These are phyloP conservation scores for Daldinia decipiens DNA, from an alignment of 495 filamentous ascomycete species.

Conservation along the genomic window DNA sequence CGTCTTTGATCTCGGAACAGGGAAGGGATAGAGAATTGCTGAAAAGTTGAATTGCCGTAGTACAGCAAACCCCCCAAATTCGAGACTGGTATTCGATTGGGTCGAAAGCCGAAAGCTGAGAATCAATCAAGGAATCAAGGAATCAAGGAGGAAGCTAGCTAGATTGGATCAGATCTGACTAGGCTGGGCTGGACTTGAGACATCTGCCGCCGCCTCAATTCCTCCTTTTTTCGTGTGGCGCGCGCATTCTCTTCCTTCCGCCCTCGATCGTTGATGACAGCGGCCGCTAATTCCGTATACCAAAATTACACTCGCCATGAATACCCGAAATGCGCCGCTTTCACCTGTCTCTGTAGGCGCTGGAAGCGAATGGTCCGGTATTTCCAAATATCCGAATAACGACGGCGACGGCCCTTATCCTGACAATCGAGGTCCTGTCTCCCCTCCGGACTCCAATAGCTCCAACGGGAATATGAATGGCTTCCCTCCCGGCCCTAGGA, in stretches of 20 bases:
- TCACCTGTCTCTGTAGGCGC: slow-evolving; percentile 83
- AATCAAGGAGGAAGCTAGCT: slow-evolving; percentile 20
- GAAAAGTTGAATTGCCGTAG: slow-evolving; percentile 6
- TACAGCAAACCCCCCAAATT: slow-evolving; percentile 2
- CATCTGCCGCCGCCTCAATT: slow-evolving; percentile 37
- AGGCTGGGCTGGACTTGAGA: slow-evolving; percentile 34
- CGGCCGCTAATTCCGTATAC: slow-evolving; percentile 41
- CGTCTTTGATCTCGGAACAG: slow-evolving; percentile 17
- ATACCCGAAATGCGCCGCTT: slow-evolving; percentile 69
- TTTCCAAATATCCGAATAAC: slow-evolving; percentile 71
- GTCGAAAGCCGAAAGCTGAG: slow-evolving; percentile 2
- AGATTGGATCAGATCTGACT: slow-evolving; percentile 34
- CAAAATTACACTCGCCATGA: slow-evolving; percentile 50
- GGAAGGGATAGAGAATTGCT: slow-evolving; percentile 15
- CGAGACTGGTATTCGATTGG: slow-evolving; percentile 15
- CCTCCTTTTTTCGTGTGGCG: slow-evolving; percentile 42
- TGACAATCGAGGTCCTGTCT: slow-evolving; percentile 70
- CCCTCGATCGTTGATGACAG: slow-evolving; percentile 32
- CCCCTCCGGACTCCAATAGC: slow-evolving; percentile 74
- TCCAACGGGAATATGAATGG: slow-evolving; percentile 69
- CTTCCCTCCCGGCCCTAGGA: slow-evolving; percentile 61
- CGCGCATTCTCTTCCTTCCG: slow-evolving; percentile 33
- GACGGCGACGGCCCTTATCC: slow-evolving; percentile 65
- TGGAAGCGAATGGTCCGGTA: slow-evolving; percentile 88
- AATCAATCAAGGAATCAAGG: slow-evolving; percentile 13